Evolutionary conservation across 1,139 yeast genomes (phyloP), one percentile per base, ranked within the genome.

Genomic region (Taiozyma sp.): DNA sequence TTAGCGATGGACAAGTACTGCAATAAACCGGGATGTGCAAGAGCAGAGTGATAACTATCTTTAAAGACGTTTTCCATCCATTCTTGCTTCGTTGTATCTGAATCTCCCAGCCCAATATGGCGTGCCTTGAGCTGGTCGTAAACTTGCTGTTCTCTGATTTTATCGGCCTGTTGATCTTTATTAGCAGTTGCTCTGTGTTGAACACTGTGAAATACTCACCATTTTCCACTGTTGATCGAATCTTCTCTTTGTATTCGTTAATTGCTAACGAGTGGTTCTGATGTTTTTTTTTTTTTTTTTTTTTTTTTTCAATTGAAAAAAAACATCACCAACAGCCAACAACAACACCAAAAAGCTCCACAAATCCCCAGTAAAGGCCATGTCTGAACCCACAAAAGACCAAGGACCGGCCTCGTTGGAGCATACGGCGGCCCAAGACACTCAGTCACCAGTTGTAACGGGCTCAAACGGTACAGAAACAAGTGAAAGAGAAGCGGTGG

Each of bases 11-110:
- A 72, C 49, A 84, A 74, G 62, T 88, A 88, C 56, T 82, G 80
- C 45, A 89, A 66, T 50, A 86, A 56, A 4, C 81, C 79, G 19
- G 84, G 81, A 65, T 92, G 96, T 29, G 87, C 86, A 28, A 83
- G 78, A 48, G 89, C 68, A 19, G 87, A 77, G 2, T 90, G 79
- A 57, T 84, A 81, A 1, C 96, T 82, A 65, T 95, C 98, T 57
- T 87, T 73, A 48, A 82, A 83, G 1, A 87, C 76, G 56, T 87
- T 87, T 10, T 76, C 66, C 57, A 80, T 65, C 76, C 85, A 83
- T 58, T 80, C 83, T 48, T 66, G 73, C 63, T 71, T 81, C 44
- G 85, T 72, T 0, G 92, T 87, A 48, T 84, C 86, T 1, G 90
- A 73, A 60, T 83, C 76, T 0, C 96, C 96, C 1, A 89, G 70